These are phyloP conservation scores for Trichoderma koningii DNA, from an alignment of 2,329 filamentous ascomycete genomes.

Conservation along the genomic window DNA sequence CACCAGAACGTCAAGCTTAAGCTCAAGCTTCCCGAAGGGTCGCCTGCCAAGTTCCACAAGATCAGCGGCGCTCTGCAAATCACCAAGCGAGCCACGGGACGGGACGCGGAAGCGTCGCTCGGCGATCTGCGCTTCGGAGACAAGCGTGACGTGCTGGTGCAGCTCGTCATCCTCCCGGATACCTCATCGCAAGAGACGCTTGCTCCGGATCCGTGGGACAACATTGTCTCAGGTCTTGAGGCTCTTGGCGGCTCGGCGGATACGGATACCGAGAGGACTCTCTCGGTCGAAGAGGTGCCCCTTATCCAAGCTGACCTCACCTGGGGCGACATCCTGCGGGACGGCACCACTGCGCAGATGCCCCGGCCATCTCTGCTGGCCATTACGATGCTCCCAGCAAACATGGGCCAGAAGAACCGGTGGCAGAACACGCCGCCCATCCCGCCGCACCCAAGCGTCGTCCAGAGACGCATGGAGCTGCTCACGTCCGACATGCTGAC, in stretches of 20 bases:
- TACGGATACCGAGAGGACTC: constrained; percentile 76
- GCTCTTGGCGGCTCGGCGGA: constrained; percentile 87
- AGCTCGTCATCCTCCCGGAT: constrained; percentile 89
- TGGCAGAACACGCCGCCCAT: constrained; percentile 75
- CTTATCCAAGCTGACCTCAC: constrained; percentile 91
- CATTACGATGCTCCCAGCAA: constrained; percentile 88
- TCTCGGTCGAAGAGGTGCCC: constrained; percentile 92
- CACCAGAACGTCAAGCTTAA: constrained; percentile 98
- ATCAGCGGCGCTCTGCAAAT: constrained; percentile 96
- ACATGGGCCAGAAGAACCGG: constrained; percentile 63
- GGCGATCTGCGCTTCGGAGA: constrained; percentile 94
- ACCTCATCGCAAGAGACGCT: constrained; percentile 78
- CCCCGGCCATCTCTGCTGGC: constrained; percentile 87
- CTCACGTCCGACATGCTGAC: constrained; percentile 98
- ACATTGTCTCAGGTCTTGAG: constrained; percentile 91
- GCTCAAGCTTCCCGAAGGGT: constrained; percentile 90
- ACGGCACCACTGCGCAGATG: constrained; percentile 82
- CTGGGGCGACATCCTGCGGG: constrained; percentile 90
- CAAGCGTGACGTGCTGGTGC: constrained; percentile 89
- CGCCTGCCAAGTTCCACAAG: constrained; percentile 97
- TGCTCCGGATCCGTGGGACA: constrained; percentile 95
- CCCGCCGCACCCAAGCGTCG: constrained; percentile 90
- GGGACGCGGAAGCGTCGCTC: constrained; percentile 88
- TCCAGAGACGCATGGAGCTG: constrained; percentile 95
- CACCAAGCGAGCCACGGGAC: constrained; percentile 91